Conservation (phyloP, 768 basidiomycete genomes). For the Tricholomella constricta region DNA sequence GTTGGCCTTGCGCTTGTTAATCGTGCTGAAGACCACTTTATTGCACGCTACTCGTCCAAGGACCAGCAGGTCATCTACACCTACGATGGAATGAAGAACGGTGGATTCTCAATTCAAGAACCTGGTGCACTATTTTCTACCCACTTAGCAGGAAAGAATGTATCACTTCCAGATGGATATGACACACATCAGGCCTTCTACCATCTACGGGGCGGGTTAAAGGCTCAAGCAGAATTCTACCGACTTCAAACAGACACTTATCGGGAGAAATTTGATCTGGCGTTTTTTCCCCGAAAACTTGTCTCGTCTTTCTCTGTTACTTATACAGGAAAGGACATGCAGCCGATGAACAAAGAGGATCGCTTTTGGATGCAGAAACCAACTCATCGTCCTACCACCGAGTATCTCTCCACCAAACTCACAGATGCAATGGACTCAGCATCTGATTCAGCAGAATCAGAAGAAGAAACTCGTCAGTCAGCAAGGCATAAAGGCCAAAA, state of each 20-base stretch:
- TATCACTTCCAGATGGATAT: slow-evolving; percentile 15
- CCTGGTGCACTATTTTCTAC: background rate
- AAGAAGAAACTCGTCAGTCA: background rate
- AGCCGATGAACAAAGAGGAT: slow-evolving; percentile 2
- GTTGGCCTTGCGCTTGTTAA: slow-evolving; percentile 23
- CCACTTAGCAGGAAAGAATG: slow-evolving; percentile 13
- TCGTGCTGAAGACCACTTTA: slow-evolving; percentile 20
- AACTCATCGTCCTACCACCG: background rate
- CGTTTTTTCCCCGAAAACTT: slow-evolving; percentile 2
- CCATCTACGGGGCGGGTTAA: slow-evolving; percentile 16
- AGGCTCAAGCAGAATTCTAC: slow-evolving; percentile 18
- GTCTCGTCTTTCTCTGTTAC: slow-evolving; percentile 1
- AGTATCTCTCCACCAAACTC: slow-evolving; percentile 14
- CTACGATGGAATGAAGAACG: slow-evolving; percentile 21
- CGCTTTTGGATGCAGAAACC: slow-evolving; percentile 18
- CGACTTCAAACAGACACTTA: background rate
- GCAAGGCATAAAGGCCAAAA: background rate
- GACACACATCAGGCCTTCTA: slow-evolving; percentile 19
- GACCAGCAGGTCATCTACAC: slow-evolving; percentile 18
- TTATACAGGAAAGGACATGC: background rate
- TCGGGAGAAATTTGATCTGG: background rate
- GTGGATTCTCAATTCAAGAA: slow-evolving; percentile 14
- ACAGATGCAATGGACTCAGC: too few relatives aligned
- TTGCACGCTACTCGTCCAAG: slow-evolving; percentile 20
- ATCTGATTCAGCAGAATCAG: background rate